A percentile compares a stretch with the other conserved stretches of the same genome.
Evolutionary conservation across 805 yeast species (phyloP).

Genomic region (Wickerhamiella cacticola): DNA sequence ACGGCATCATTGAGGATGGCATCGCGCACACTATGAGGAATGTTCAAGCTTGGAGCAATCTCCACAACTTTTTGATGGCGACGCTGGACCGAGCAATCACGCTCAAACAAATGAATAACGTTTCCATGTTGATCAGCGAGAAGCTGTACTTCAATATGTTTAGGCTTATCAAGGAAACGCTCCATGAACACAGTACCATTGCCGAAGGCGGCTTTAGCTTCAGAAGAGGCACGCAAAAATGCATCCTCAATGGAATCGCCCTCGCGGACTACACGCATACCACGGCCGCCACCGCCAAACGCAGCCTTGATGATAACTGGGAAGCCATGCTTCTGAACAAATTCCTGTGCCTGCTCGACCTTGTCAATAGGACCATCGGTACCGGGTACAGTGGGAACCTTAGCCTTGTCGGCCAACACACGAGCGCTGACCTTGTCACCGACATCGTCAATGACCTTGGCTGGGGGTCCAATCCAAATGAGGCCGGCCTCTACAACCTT

Average conservation of each 20-base stretch:
- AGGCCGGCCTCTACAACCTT: slow-evolving; percentile 85
- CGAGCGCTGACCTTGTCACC: slow-evolving; percentile 97
- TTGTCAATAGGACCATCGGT: slow-evolving; percentile 91
- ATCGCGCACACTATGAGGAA: slow-evolving; percentile 73
- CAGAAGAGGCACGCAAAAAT: slow-evolving; percentile 83
- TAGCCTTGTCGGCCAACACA: slow-evolving; percentile 62
- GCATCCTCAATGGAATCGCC: slow-evolving; percentile 91
- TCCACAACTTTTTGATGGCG: slow-evolving; percentile 98
- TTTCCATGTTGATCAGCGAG: slow-evolving; percentile 90
- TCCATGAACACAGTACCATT: slow-evolving; percentile 97
- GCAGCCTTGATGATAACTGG: slow-evolving; percentile 99
- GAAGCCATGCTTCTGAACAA: slow-evolving; percentile 75
- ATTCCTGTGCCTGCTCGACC: slow-evolving; percentile 63
- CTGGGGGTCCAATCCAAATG: slow-evolving; percentile 92
- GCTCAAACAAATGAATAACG: slow-evolving; percentile 88
- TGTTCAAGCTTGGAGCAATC: slow-evolving; percentile 91
- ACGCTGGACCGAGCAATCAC: slow-evolving; percentile 99
- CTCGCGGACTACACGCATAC: slow-evolving; percentile 97
- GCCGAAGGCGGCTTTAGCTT: slow-evolving; percentile 92
- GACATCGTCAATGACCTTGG: slow-evolving; percentile 77
- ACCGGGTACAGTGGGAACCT: slow-evolving; percentile 94
- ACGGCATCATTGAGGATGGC: slow-evolving; percentile 93
- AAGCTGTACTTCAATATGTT: slow-evolving; percentile 95
- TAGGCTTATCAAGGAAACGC: slow-evolving; percentile 87
- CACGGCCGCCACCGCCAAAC: slow-evolving; percentile 99